Evolutionary conservation across 2,329 filamentous ascomycete genomes (phyloP).

Genomic region (Sporothrix brunneoviolacea): DNA sequence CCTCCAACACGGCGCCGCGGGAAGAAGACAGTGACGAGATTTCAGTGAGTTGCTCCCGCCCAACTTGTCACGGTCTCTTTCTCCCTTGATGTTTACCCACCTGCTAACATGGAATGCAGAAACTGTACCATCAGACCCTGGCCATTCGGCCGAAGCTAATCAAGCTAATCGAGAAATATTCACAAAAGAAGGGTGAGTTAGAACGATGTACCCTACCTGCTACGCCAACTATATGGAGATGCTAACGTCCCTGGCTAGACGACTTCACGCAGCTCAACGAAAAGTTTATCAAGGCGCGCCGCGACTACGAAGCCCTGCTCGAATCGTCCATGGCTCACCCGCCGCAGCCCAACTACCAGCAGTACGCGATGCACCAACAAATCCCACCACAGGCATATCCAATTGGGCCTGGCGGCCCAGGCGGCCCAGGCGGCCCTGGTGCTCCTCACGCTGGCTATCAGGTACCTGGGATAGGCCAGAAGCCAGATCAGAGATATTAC

Average conservation of each 20-base stretch:
- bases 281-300: slow-evolving; percentile 97
- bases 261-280: slow-evolving; percentile 98
- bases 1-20: slow-evolving; percentile 69
- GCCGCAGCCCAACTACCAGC: slow-evolving; percentile 70
- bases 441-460: slow-evolving; percentile 29
- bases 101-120: slow-evolving; percentile 34
- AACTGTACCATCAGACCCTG: slow-evolving; percentile 84
- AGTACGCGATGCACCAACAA: slow-evolving; percentile 52
- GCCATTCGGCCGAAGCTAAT: slow-evolving; percentile 95
- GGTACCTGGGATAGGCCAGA: slow-evolving; percentile 36
- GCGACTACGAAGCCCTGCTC: slow-evolving; percentile 92
- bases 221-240: slow-evolving; percentile 13
- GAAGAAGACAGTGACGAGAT: slow-evolving; percentile 97
- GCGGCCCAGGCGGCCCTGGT: slow-evolving; percentile 15
- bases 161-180: slow-evolving; percentile 97
- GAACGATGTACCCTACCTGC: too few species aligned
- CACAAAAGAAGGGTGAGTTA: slow-evolving; percentile 86
- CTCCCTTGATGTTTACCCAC: neutral
- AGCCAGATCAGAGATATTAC: slow-evolving; percentile 60
- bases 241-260: slow-evolving; percentile 45
- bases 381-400: slow-evolving; percentile 40
- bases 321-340: slow-evolving; percentile 96
- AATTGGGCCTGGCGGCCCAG: slow-evolving; percentile 27
- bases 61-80: neutral
- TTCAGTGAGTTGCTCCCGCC: slow-evolving; percentile 47